Evolutionary conservation across 2,329 filamentous ascomycete species (phyloP).

Genomic region (Aspergillus sp.): DNA sequence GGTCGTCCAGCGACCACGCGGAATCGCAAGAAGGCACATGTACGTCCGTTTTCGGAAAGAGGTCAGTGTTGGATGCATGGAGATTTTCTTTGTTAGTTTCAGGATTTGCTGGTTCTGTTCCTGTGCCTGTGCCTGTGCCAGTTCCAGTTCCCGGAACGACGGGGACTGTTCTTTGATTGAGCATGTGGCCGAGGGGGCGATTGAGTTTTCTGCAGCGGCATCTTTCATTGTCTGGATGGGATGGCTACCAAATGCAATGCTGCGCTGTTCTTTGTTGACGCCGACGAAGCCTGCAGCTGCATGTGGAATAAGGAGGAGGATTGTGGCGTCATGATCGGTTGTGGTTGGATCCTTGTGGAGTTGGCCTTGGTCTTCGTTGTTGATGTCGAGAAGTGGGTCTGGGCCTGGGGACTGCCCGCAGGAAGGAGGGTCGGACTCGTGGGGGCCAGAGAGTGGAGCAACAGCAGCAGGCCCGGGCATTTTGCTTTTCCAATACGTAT

Average conservation of each 20-base stretch:
- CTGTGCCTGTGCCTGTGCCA: background rate
- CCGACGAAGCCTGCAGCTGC: background rate
- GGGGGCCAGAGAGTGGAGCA: constrained; percentile 12
- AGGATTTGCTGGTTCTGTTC: background rate
- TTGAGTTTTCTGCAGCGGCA: background rate
- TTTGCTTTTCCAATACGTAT: background rate
- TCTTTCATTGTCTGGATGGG: background rate
- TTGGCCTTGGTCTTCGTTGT: background rate
- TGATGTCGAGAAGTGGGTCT: background rate
- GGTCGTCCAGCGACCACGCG: constrained; percentile 73
- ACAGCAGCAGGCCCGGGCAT: background rate
- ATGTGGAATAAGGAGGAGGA: background rate
- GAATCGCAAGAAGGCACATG: constrained; percentile 75
- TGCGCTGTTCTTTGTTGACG: background rate
- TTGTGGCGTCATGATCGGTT: constrained; percentile 6
- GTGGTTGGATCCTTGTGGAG: constrained; percentile 4
- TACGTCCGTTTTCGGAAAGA: constrained; percentile 64
- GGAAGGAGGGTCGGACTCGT: constrained; percentile 5
- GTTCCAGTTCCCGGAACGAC: background rate
- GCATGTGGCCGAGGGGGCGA: background rate
- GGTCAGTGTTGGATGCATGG: constrained; percentile 51
- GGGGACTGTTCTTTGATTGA: background rate
- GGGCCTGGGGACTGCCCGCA: background rate
- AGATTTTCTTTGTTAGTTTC: constrained; percentile 10
- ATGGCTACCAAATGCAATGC: background rate